Base-by-base conservation (phyloP, 805 yeast species). In the Suhomyces vadensis region DNA sequence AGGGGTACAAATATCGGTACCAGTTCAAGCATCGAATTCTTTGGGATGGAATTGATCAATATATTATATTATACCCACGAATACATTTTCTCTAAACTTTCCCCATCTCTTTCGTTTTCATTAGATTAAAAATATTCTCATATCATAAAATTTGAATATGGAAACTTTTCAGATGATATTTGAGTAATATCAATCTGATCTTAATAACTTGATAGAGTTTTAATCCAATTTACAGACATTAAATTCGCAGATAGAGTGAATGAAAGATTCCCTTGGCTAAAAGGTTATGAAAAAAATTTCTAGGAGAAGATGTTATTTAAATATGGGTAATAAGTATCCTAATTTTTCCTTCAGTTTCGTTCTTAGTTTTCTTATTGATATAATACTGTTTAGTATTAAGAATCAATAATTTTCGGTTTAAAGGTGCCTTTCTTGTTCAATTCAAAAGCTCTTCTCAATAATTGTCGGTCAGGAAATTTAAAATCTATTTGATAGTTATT, bases 11-110 rank as follows among this genome's bases (percentile, higher is more conserved):
- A 85, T 85, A 31, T 82, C 87, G 6, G 78, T 76, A 43, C 92
- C 92, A 8, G 83, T 83, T 27, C 82, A 83, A 44, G 75, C 85
- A 3, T 79, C 80, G 48, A 85, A 82, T 59, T 83, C 92, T 2
- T 68, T 85, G 47, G 91, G 91, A 25, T 85, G 91, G 91, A 37
- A 33, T 22, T 25, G 26, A 20, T 31, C 1, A 19, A 9, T 31
- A n/a, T 29, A 13, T 7, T 19, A 33, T 14, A 17, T 14, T 14
- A 33, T 33, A 33, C 36, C 37, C 24, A 11, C 11, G 10, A 14
- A 8, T 14, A 14, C 33, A 9, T 29, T 29, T 16, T 11, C 16
- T 16, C 19, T 14, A 29, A 29, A 20, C 14, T 29, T n/a, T 29
- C 33, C n/a, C n/a, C n/a, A n/a, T n/a, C n/a, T n/a, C n/a, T n/a